phyloP scores from a whole-genome alignment of 1,284 basidiomycete genomes.

The Papiliotrema flavescens region DNA sequence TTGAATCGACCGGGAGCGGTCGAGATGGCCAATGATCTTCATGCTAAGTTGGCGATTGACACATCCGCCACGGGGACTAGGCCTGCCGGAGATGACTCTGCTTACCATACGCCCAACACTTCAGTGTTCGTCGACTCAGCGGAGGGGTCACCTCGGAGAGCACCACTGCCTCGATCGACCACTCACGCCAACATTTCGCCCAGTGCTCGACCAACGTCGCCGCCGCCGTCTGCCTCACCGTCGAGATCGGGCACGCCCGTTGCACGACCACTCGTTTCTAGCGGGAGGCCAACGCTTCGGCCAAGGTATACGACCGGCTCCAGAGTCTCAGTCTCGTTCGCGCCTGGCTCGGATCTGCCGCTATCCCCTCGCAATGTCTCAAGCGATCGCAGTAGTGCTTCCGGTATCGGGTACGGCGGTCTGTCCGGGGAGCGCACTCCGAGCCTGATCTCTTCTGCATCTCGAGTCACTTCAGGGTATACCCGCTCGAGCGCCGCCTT shows the following conservation, averaged over 20 bases:
- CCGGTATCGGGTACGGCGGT: constrained; percentile 11
- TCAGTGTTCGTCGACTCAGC: constrained; percentile 4
- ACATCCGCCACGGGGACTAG: neutral
- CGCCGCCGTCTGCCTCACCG: constrained; percentile 5
- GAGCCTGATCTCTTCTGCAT: constrained; percentile 35
- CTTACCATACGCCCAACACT: constrained; percentile 14
- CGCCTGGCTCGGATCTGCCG: constrained; percentile 3
- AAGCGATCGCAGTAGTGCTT: constrained; percentile 6
- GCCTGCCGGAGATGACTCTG: constrained; percentile 1
- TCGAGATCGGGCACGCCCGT: constrained; percentile 14
- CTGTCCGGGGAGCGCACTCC: constrained; percentile 41
- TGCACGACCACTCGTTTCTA: constrained; percentile 3
- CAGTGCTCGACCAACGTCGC: constrained; percentile 14
- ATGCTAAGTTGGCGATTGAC: constrained; percentile 1
- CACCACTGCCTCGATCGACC: constrained; percentile 8
- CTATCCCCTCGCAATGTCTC: neutral
- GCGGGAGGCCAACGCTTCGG: constrained; percentile 17
- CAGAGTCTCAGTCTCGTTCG: constrained; percentile 29
- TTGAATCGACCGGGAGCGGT: neutral
- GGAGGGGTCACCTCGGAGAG: constrained; percentile 5
- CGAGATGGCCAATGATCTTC: constrained; percentile 16
- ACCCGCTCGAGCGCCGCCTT: constrained; percentile 33
- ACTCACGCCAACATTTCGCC: constrained; percentile 24
- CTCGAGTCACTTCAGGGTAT: constrained; percentile 34
- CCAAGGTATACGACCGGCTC: constrained; percentile 22